Percentiles rank a stretch among this genome's conserved stretches.
Evolutionary conservation across 2,329 filamentous ascomycete species (phyloP).

Genomic region (Capronia epimyces): DNA sequence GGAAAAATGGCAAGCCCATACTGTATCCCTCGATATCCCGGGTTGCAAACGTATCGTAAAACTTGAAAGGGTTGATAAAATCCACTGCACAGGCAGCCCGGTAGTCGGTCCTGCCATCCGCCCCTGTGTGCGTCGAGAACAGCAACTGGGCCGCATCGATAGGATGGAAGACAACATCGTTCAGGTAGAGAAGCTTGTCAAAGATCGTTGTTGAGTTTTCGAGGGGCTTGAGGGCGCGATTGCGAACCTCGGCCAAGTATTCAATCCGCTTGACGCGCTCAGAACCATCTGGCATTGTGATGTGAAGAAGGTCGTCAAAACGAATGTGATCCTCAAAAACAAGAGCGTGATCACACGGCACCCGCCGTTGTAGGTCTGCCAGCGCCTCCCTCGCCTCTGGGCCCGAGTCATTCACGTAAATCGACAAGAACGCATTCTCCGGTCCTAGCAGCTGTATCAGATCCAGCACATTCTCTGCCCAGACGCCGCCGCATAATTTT

Average conservation of each 20-base stretch:
- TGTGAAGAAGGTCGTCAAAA: slow-evolving; percentile 51
- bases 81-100: slow-evolving; percentile 70
- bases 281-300: slow-evolving; percentile 58
- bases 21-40: slow-evolving; percentile 64
- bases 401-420: slow-evolving; percentile 68
- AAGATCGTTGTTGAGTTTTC: slow-evolving; percentile 44
- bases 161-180: slow-evolving; percentile 62
- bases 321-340: slow-evolving; percentile 57
- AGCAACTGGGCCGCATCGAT: slow-evolving; percentile 56
- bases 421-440: slow-evolving; percentile 64
- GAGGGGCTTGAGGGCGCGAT: slow-evolving; percentile 62
- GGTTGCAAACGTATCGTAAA: slow-evolving; percentile 72
- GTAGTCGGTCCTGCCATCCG: slow-evolving; percentile 53
- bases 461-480: slow-evolving; percentile 57
- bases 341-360: slow-evolving; percentile 50
- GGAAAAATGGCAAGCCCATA: slow-evolving; percentile 66
- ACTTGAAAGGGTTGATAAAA: slow-evolving; percentile 66
- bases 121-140: slow-evolving; percentile 53
- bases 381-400: slow-evolving; percentile 52
- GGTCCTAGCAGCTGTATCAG: slow-evolving; percentile 62
- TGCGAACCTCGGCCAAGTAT: slow-evolving; percentile 67
- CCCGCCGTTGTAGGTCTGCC: slow-evolving; percentile 46
- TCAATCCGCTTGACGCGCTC: slow-evolving; percentile 65
- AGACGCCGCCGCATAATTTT: slow-evolving; percentile 56
- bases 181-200: slow-evolving; percentile 57